Conservation (phyloP, 768 basidiomycete species). For the Tricholoma terreum region DNA sequence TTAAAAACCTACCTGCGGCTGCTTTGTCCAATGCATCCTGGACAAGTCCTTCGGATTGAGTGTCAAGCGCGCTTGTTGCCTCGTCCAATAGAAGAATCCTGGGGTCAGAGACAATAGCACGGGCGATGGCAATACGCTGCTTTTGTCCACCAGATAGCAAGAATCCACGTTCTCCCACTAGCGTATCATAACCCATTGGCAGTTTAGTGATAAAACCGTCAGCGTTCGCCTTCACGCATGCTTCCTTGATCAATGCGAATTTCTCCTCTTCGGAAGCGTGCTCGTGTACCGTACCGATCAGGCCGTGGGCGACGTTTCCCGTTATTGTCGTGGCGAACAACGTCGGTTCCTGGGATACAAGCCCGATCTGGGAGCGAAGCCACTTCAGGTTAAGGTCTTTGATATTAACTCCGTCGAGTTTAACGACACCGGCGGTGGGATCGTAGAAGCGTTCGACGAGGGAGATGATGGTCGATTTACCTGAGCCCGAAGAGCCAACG, state of each 20-base stretch:
- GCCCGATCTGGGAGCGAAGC: slow-evolving; percentile 82
- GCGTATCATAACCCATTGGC: slow-evolving; percentile 79
- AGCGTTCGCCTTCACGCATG: slow-evolving; percentile 85
- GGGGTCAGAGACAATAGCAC: slow-evolving; percentile 86
- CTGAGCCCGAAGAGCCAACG: slow-evolving; percentile 76
- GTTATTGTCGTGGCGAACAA: slow-evolving; percentile 82
- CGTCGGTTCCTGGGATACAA: slow-evolving; percentile 86
- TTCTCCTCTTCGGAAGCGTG: slow-evolving; percentile 69
- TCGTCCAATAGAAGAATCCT: slow-evolving; percentile 83
- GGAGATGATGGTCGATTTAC: slow-evolving; percentile 73
- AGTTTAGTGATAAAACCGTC: slow-evolving; percentile 84
- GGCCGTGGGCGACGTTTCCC: slow-evolving; percentile 80
- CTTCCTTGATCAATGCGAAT: slow-evolving; percentile 73
- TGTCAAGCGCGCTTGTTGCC: slow-evolving; percentile 83
- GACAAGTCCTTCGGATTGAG: slow-evolving; percentile 81
- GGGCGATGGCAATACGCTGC: slow-evolving; percentile 85
- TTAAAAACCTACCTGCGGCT: slow-evolving; percentile 44
- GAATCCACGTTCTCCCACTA: slow-evolving; percentile 89
- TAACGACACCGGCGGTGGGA: slow-evolving; percentile 64
- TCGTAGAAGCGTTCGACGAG: slow-evolving; percentile 90
- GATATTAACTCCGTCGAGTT: slow-evolving; percentile 74
- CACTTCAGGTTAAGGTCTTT: slow-evolving; percentile 78
- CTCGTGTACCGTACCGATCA: slow-evolving; percentile 72
- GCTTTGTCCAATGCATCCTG: slow-evolving; percentile 91
- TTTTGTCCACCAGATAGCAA: slow-evolving; percentile 84